Conservation (phyloP, 768 basidiomycete species). For the Galerina sulciceps region DNA sequence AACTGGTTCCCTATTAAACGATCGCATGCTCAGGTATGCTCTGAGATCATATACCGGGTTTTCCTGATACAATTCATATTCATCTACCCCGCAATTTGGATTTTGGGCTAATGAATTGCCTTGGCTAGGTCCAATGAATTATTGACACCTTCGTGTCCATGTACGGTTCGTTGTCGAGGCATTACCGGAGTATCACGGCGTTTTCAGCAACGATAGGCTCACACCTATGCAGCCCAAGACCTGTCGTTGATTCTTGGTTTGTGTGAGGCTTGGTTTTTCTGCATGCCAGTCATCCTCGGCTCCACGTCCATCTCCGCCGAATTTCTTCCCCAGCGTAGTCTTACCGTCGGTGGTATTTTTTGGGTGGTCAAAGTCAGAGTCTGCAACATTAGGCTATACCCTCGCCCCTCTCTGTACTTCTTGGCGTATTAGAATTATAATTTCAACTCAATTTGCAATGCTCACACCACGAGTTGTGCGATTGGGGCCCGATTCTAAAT, state of each 20-base stretch:
- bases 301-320: slow-evolving; percentile 12
- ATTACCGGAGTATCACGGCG: too few relatives aligned
- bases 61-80: slow-evolving; percentile 39
- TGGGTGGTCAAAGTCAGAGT: not conserved
- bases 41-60: slow-evolving; percentile 51
- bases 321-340: slow-evolving; percentile 3
- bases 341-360: slow-evolving; percentile 11
- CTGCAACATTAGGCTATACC: not conserved
- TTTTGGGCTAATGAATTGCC: not conserved
- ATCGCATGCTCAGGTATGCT: slow-evolving; percentile 28
- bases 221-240: too few relatives aligned
- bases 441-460: slow-evolving; percentile 8
- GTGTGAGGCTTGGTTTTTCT: not conserved
- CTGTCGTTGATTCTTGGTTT: not conserved
- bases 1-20: slow-evolving; percentile 70
- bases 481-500: slow-evolving; percentile 15
- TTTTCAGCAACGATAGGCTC: too few relatives aligned
- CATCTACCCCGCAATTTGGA: not conserved
- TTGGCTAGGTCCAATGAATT: not conserved
- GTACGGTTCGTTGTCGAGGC: not conserved
- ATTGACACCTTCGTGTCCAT: not conserved
- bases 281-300: slow-evolving; percentile 2
- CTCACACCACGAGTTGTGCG: slow-evolving; percentile 8
- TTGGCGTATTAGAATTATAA: slow-evolving; percentile 14
- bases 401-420: slow-evolving; percentile 4